Evolutionary conservation across 2,329 filamentous ascomycete genomes (phyloP), one percentile per base, ranked within the genome.

Genomic region (Neonectria faginata): DNA sequence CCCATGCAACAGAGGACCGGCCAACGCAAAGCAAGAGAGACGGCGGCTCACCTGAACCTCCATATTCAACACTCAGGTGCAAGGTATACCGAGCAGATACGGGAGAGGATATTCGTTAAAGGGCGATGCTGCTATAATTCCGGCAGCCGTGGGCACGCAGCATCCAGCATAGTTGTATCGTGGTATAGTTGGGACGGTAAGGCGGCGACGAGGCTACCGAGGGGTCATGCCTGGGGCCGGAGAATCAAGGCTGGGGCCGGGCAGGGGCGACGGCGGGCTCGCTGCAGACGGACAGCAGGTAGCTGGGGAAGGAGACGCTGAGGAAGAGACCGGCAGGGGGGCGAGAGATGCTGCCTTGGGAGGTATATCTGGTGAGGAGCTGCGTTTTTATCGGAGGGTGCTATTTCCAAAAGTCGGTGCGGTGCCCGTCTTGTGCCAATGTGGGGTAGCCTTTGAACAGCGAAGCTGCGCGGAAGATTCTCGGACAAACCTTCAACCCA

Each of bases 41-140:
- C 36, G 20, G 63, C 67, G 64, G 76, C 79, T 67, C 77, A 83
- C 82, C 81, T 84, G 82, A 78, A 79, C 81, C 76, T 84, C 82
- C 82, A 84, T 83, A 67, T 74, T 82, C 69, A 68, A 57, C 56
- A 66, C 67, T 64, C 67, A 70, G 74, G 69, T 70, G 59, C 42
- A 57, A 50, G 27, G 51, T 47, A 57, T 41, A 64, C 60, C 47
- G 47, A 27, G 52, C 27, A 52, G 31, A 27, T 51, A 44, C 47
- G 31, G 47, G 48, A 39, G 44, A 58, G 29, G 22, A 33, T 45
- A 60, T 67, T 60, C 67, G 65, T 66, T 62, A 61, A 44, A 67
- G 72, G 56, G 64, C 58, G 72, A 76, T 72, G 79, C 80, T 81
- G 80, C 80, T 82, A 82, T 79, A 78, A 79, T 70, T 75, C 76